Evolutionary conservation across 106 monocot genomes (phyloP).

Genomic region (Dioscorea dumetorum): DNA sequence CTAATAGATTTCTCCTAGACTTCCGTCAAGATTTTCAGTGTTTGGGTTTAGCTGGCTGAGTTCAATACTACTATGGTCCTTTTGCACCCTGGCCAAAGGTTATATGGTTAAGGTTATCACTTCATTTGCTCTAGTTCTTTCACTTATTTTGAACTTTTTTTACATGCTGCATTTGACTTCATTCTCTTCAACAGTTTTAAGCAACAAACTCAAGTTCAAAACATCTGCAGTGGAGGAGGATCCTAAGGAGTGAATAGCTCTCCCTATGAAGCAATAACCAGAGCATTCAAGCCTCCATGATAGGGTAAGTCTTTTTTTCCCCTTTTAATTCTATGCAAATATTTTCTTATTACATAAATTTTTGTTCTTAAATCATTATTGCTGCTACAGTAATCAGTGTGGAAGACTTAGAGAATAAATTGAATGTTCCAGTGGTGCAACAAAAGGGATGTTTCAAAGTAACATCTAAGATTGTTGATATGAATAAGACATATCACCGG

Average conservation of each 20-base stretch:
- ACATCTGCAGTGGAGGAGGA: conserved; percentile 8
- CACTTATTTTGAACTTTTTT: background rate
- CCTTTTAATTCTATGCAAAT: too few species aligned
- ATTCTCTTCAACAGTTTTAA: too few species aligned
- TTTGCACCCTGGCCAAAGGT: too few species aligned
- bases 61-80: too few species aligned
- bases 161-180: background rate
- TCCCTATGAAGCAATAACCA: conserved; percentile 8
- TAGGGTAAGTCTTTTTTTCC: background rate
- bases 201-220: conserved; percentile 1
- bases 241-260: conserved; percentile 1
- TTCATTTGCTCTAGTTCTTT: too few species aligned
- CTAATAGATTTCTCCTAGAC: too few species aligned
- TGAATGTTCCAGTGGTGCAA: conserved; percentile 41
- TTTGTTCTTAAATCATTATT: background rate
- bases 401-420: conserved; percentile 45
- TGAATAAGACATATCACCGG: too few species aligned
- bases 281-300: conserved; percentile 18
- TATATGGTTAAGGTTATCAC: too few species aligned
- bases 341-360: background rate
- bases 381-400: conserved; percentile 16
- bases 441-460: conserved; percentile 69
- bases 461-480: conserved; percentile 53
- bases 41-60: too few species aligned
- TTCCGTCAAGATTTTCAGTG: too few species aligned